Evolutionary conservation across 306 rosid genomes (phyloP).

Genomic region (Malus orientalis): DNA sequence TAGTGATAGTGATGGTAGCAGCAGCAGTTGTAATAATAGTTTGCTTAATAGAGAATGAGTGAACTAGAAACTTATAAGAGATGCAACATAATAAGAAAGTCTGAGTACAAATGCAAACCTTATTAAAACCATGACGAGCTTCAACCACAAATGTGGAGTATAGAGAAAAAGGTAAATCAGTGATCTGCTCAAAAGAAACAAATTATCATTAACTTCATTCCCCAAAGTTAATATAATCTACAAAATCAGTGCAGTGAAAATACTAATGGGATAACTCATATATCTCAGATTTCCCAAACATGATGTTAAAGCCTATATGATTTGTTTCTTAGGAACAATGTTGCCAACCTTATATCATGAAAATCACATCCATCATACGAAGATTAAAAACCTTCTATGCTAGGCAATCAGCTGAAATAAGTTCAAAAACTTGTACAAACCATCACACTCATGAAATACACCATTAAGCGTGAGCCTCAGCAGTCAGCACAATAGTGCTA

Average conservation of each 20-base stretch:
- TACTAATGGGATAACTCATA: neutral
- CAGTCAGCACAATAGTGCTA: neutral
- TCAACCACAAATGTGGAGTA: slow-evolving; percentile 97
- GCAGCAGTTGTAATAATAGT: neutral
- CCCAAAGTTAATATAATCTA: neutral
- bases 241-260: neutral
- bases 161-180: slow-evolving; percentile 87
- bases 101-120: slow-evolving; percentile 36
- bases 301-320: neutral
- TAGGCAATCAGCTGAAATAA: neutral
- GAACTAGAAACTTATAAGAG: slow-evolving; percentile 2
- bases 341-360: neutral
- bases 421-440: too few relatives aligned
- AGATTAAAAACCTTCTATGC: neutral
- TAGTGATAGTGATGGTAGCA: neutral
- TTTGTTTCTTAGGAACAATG: neutral
- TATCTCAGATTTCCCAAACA: neutral
- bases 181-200: slow-evolving; percentile 54
- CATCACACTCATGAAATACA: neutral
- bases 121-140: slow-evolving; percentile 89
- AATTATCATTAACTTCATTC: neutral
- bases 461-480: neutral
- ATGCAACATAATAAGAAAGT: neutral
- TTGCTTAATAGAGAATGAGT: neutral
- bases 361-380: neutral